These are phyloP conservation scores for Tulasnella calospora DNA, from an alignment of 768 basidiomycete species.

Conservation along the genomic window DNA sequence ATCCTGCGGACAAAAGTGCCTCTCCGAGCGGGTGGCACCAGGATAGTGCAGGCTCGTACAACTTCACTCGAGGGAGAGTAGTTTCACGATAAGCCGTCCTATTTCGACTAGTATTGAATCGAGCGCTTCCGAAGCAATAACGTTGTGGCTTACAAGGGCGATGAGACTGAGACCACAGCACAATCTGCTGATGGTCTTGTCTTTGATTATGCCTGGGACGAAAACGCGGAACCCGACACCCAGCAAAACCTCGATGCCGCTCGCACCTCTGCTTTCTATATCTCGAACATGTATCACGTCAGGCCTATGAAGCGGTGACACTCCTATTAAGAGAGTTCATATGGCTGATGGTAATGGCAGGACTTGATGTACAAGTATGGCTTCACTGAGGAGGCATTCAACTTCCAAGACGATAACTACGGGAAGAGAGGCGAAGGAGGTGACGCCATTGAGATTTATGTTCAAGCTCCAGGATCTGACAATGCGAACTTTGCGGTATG, in stretches of 20 bases:
- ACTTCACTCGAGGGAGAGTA: neutral
- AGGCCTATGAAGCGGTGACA: neutral
- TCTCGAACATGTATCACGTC: neutral
- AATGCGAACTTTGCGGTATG: conserved; percentile 34
- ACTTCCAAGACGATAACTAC: conserved; percentile 43
- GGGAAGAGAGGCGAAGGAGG: conserved; percentile 38
- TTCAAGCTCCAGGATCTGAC: conserved; percentile 32
- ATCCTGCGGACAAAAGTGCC: conserved; percentile 13
- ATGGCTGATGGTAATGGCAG: neutral
- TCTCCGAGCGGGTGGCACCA: conserved; percentile 1
- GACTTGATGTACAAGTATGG: conserved; percentile 23
- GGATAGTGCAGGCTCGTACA: neutral
- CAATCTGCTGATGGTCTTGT: conserved; percentile 20
- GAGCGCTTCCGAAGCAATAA: conserved; percentile 37
- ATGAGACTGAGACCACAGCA: conserved; percentile 30
- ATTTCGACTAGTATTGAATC: neutral
- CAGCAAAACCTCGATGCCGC: conserved; percentile 15
- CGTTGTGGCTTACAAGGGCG: conserved; percentile 39
- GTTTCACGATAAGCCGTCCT: too few species aligned
- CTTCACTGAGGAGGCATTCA: conserved; percentile 29
- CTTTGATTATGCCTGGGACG: conserved; percentile 36
- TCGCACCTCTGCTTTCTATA: conserved; percentile 25
- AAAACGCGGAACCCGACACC: conserved; percentile 32
- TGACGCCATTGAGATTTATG: conserved; percentile 39
- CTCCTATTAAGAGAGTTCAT: neutral